Base-by-base conservation (phyloP, 805 yeast genomes). In the Priceomyces melissophilus region DNA sequence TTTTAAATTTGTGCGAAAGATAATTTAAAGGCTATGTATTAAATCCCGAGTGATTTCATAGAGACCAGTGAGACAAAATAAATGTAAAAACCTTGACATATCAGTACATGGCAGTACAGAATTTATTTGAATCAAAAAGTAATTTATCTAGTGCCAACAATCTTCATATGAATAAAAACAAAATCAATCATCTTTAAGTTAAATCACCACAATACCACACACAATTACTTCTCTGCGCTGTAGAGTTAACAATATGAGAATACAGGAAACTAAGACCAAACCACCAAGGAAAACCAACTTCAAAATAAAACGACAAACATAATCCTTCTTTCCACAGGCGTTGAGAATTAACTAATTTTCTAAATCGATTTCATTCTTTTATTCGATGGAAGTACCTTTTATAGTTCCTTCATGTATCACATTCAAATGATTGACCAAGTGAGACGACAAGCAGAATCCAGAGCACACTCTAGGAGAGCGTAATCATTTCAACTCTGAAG, bases 271-370 rank as follows among this genome's bases (percentile, higher is more conserved):
- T 30, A 55, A 41, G 15, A 66, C 70, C 13, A 63, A 53, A 2
- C 41, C 27, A 43, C 55, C 49, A 34, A 67, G 55, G 15, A 66
- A 48, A 3, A 57, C 9, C 25, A 65, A 42, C 47, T 67, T 67
- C 28, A 58, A 42, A 17, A 65, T 46, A 42, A 63, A 66, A 28
- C 63, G 55, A 32, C 50, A 48, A 13, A 67, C 67, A 35, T 60
- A 48, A 33, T 65, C 67, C 29, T 60, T 52, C 29, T 51, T 60
- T 12, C 71, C 69, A 10, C 71, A 71, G 3, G 71, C 71, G 16
- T 65, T 61, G 10, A 56, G 44, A 16, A 62, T 64, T 30, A 65
- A 42, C 48, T 65, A 71, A 32, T 63, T 61, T 41, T 67, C 72
- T 43, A 67, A 52, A 36, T 67, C 72, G 2, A 57, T 48, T 14